Conservation (phyloP, 73 alveolate species). For the Paramecium sexaurelia region DNA sequence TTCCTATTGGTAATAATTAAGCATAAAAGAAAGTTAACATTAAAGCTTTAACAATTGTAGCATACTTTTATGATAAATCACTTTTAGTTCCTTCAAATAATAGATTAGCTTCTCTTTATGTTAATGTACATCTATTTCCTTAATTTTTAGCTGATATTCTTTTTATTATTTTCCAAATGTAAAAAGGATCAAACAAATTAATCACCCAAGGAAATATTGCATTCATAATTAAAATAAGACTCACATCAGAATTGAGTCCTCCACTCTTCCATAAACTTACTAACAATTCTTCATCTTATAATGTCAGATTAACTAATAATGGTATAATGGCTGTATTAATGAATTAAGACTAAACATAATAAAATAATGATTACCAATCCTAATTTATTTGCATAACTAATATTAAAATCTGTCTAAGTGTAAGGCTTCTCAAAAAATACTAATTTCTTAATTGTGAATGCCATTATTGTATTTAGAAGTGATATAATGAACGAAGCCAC, state of each 20-base stretch:
- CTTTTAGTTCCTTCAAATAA: neutral
- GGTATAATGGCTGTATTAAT: slow-evolving; percentile 38
- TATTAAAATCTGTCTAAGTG: neutral
- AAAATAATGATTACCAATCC: neutral
- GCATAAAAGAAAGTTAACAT: slow-evolving; percentile 41
- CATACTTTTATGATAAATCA: slow-evolving; percentile 7
- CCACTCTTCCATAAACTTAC: neutral
- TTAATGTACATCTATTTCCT: neutral
- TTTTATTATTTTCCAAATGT: neutral
- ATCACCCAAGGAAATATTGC: slow-evolving; percentile 21
- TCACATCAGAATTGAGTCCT: slow-evolving; percentile 10
- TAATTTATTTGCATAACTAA: slow-evolving; percentile 9
- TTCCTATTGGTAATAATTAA: slow-evolving; percentile 10
- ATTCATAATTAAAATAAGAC: neutral
- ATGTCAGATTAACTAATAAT: neutral
- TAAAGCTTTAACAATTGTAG: neutral
- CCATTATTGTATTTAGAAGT: neutral
- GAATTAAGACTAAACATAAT: neutral
- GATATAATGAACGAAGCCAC: neutral
- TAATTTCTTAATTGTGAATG: neutral
- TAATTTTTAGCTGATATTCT: neutral
- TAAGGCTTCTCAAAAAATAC: neutral
- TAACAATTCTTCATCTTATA: neutral
- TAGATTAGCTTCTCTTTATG: slow-evolving; percentile 10
- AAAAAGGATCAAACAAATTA: neutral